Conservation (phyloP, 306 rosid species). For the Corylus heterophylla region DNA sequence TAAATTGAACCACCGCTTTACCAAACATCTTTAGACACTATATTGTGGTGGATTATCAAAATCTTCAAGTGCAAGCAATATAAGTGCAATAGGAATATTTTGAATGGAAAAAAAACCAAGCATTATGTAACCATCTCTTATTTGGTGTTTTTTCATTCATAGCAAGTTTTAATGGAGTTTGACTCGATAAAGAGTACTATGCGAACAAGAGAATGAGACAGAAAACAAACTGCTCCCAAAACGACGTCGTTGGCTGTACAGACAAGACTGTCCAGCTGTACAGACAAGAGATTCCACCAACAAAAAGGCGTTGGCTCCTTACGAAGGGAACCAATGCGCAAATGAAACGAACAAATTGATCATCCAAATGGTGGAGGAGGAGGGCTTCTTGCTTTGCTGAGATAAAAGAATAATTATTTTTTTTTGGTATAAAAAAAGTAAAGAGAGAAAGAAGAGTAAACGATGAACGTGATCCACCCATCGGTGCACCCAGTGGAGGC, state of each 20-base stretch:
- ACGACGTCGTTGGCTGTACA: not conserved
- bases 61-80: too few species aligned
- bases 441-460: not conserved
- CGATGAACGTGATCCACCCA: slow-evolving; percentile 41
- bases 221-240: not conserved
- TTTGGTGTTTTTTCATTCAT: too few species aligned
- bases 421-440: not conserved
- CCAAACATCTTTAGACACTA: too few species aligned
- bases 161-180: too few species aligned
- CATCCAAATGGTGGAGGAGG: not conserved
- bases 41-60: too few species aligned
- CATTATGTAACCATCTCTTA: too few species aligned
- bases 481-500: slow-evolving; percentile 49
- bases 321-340: not conserved
- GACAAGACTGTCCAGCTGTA: too few species aligned
- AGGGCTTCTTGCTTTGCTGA: not conserved
- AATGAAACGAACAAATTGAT: not conserved
- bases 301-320: not conserved
- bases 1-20: too few species aligned
- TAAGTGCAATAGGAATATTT: too few species aligned
- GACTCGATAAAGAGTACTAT: too few species aligned
- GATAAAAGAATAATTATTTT: not conserved
- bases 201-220: too few species aligned
- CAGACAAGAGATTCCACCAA: not conserved
- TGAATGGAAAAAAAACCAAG: too few species aligned